These are phyloP conservation scores for Zygotorulaspora chibaensis DNA, from an alignment of 805 yeast species.

Conservation along the genomic window DNA sequence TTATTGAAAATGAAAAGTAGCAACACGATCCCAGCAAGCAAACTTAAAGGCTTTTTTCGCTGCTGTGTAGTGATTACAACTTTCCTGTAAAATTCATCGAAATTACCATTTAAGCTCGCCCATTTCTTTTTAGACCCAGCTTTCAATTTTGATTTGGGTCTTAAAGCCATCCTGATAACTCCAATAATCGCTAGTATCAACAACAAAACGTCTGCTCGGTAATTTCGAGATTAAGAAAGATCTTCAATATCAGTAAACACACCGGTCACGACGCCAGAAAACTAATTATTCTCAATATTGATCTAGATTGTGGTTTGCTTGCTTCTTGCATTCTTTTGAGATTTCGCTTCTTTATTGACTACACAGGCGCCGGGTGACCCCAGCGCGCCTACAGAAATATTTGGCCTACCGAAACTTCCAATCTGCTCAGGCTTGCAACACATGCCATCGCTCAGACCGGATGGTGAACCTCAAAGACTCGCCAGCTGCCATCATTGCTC, in stretches of 20 bases:
- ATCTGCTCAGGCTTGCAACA: too few relatives aligned
- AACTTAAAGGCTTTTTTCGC: constrained; percentile 4
- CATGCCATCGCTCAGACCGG: too few relatives aligned
- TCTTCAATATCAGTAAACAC: not conserved
- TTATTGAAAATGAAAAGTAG: constrained; percentile 20
- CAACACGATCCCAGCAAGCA: constrained; percentile 11
- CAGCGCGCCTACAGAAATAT: too few relatives aligned
- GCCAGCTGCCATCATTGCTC: too few relatives aligned
- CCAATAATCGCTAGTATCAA: constrained; percentile 19
- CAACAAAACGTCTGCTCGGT: constrained; percentile 8
- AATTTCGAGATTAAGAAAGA: not conserved
- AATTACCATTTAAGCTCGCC: constrained; percentile 1
- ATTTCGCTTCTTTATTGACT: too few relatives aligned
- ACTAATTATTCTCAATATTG: too few relatives aligned
- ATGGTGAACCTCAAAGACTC: too few relatives aligned
- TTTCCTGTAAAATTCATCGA: not conserved
- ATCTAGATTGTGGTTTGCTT: not conserved
- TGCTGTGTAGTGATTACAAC: not conserved
- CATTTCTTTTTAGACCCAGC: constrained; percentile 10
- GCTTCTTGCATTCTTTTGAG: not conserved
- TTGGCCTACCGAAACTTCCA: too few relatives aligned
- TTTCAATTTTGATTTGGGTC: constrained; percentile 27
- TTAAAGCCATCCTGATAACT: constrained; percentile 26
- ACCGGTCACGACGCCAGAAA: too few relatives aligned
- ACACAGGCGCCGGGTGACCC: too few relatives aligned